A percentile compares a stretch with the other conserved stretches of the same genome.
Conservation (phyloP, 768 basidiomycete species). For the Pulveroboletus frians region DNA sequence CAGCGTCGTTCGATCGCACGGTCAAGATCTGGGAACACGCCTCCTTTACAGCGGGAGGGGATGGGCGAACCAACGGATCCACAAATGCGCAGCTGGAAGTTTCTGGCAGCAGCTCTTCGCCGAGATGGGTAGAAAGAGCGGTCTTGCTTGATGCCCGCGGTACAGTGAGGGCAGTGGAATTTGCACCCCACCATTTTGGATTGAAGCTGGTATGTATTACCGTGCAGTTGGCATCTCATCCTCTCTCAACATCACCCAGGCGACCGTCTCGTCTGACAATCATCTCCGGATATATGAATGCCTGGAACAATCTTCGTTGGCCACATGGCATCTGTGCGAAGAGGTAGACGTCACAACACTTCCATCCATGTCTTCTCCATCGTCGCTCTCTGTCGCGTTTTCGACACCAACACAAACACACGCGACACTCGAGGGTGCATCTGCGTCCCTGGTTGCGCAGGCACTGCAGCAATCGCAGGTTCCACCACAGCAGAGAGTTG, state of each 20-base stretch:
- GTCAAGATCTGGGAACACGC: slow-evolving; percentile 90
- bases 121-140: slow-evolving; percentile 70
- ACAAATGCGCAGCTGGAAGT: slow-evolving; percentile 8
- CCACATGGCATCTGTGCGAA: slow-evolving; percentile 71
- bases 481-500: slow-evolving; percentile 34
- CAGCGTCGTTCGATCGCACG: slow-evolving; percentile 84
- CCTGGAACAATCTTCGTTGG: slow-evolving; percentile 63
- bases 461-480: slow-evolving; percentile 51
- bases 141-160: slow-evolving; percentile 80
- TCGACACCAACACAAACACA: slow-evolving; percentile 68
- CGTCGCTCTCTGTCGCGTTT: slow-evolving; percentile 52
- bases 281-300: slow-evolving; percentile 87
- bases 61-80: slow-evolving; percentile 23
- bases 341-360: slow-evolving; percentile 70
- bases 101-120: slow-evolving; percentile 23
- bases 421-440: slow-evolving; percentile 48
- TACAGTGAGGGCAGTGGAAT: slow-evolving; percentile 81
- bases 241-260: slow-evolving; percentile 40
- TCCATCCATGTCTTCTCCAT: slow-evolving; percentile 37
- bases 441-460: slow-evolving; percentile 58
- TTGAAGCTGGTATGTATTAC: slow-evolving; percentile 67
- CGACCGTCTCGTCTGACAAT: slow-evolving; percentile 85
- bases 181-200: slow-evolving; percentile 82
- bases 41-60: slow-evolving; percentile 26
- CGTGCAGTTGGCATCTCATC: not conserved